Evolutionary conservation across 2,329 filamentous ascomycete genomes (phyloP).

Genomic region (Botrytis sinoallii): DNA sequence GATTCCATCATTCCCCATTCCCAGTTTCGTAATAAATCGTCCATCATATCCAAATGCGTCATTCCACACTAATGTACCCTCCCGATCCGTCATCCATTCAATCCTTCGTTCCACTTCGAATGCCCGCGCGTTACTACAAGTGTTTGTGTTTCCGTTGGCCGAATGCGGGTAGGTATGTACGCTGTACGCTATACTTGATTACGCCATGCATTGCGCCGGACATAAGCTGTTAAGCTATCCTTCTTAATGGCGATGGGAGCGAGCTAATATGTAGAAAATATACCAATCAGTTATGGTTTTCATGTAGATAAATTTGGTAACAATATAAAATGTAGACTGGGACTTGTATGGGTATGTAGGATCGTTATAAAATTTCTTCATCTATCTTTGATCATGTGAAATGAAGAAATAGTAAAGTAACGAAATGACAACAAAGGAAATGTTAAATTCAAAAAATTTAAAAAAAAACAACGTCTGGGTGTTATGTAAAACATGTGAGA

Average conservation of each 20-base stretch:
- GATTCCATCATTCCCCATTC: not conserved
- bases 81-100: not conserved
- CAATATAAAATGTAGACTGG: conserved; percentile 14
- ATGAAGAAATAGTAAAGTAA: conserved; percentile 6
- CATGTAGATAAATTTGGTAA: conserved; percentile 26
- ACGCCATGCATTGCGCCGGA: not conserved
- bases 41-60: not conserved
- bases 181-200: not conserved
- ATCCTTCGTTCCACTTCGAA: not conserved
- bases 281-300: conserved; percentile 36
- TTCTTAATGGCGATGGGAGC: conserved; percentile 11
- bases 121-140: conserved; percentile 3
- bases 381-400: conserved; percentile 12
- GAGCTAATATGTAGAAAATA: conserved; percentile 19
- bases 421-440: not conserved
- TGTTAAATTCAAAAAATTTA: not conserved
- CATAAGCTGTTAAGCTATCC: not conserved
- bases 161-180: not conserved
- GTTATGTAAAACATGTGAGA: not conserved
- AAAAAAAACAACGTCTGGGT: conserved; percentile 9
- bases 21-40: conserved; percentile 1
- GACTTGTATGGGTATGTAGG: not conserved
- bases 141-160: not conserved
- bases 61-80: conserved; percentile 4
- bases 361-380: conserved; percentile 19